phyloP scores from a whole-genome alignment of 73 alveolate species.

The Blepharisma stoltei region DNA sequence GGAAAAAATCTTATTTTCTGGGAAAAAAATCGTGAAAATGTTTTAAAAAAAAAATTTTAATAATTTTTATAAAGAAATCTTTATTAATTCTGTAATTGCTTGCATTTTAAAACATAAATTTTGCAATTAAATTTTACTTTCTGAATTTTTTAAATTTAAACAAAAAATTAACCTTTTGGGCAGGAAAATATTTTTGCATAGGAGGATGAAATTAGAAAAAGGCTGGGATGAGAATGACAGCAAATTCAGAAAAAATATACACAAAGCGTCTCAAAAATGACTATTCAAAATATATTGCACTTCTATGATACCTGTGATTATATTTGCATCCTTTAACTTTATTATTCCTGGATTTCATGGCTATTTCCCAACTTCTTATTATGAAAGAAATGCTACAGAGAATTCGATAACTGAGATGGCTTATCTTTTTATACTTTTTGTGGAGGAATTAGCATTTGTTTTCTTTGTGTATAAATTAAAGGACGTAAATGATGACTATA shows the following conservation, averaged over 20 bases:
- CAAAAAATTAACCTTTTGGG: no score
- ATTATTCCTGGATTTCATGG: neutral
- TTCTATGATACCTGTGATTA: neutral
- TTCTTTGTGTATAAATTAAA: neutral
- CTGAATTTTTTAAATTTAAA: no score
- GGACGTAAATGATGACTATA: neutral
- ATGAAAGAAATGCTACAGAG: neutral
- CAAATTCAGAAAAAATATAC: neutral
- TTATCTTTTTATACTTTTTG: neutral
- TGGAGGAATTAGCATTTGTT: neutral
- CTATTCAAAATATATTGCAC: neutral
- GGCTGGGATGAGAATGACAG: slow-evolving; percentile 15
- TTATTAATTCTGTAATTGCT: no score
- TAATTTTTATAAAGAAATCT: no score
- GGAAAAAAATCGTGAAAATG: no score
- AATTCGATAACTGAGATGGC: neutral
- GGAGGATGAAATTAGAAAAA: no score
- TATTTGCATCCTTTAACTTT: neutral
- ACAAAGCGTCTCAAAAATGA: slow-evolving; percentile 13
- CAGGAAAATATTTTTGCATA: no score
- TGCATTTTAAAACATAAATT: no score
- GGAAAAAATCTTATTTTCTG: no score
- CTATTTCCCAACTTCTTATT: slow-evolving; percentile 13
- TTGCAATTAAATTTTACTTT: no score
- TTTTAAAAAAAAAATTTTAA: no score